phyloP scores from a whole-genome alignment of 139 green algal genomes.

The Chlorella sp. region DNA sequence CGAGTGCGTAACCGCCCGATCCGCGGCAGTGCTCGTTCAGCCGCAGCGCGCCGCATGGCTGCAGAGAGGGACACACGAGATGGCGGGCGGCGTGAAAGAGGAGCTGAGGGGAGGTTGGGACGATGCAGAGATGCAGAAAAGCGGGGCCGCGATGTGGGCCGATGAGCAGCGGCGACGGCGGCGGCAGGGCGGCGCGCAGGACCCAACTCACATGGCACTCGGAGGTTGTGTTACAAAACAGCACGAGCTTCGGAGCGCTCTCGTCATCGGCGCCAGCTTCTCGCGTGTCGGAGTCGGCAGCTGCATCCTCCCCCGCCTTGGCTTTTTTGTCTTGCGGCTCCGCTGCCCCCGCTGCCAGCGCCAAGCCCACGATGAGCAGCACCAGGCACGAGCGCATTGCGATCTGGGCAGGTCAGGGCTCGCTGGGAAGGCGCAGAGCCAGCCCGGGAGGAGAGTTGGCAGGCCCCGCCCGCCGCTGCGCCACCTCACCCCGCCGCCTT shows the following conservation, averaged over 20 bases:
- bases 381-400: too few species aligned
- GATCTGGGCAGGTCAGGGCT: too few species aligned
- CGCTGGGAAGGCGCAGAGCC: too few species aligned
- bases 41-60: constrained; percentile 19
- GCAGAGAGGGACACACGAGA: not conserved
- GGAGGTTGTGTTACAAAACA: not conserved
- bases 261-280: too few species aligned
- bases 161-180: not conserved
- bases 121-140: not conserved
- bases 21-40: constrained; percentile 30
- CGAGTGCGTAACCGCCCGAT: constrained; percentile 3
- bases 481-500: too few species aligned
- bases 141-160: not conserved
- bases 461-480: too few species aligned
- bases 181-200: not conserved
- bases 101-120: not conserved
- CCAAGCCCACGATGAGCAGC: too few species aligned
- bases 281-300: too few species aligned
- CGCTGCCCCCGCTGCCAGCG: too few species aligned
- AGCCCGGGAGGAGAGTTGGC: too few species aligned
- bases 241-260: not conserved
- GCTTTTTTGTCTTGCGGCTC: too few species aligned
- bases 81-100: not conserved
- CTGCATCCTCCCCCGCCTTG: too few species aligned
- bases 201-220: not conserved